A percentile compares a stretch with the other conserved stretches of the same genome.
Evolutionary conservation across 352 stramenopile genomes (phyloP).

Genomic region (Globisporangium orthogonon): DNA sequence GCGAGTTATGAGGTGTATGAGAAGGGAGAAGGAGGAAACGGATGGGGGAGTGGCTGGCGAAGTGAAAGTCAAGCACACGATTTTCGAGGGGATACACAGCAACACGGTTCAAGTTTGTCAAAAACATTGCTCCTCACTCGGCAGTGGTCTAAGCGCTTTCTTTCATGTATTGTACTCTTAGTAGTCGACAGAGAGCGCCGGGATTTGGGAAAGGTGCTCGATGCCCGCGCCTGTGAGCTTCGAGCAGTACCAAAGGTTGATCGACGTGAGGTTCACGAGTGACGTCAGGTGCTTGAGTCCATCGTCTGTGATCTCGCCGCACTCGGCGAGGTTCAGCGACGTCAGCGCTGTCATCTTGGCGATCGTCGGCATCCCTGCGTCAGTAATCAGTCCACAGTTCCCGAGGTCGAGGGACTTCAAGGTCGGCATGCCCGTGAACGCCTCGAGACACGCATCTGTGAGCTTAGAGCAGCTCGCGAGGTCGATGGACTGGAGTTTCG

Average conservation of each 20-base stretch:
- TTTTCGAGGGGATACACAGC: too few species aligned
- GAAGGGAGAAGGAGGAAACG: too few species aligned
- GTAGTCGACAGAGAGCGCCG: conserved; percentile 42
- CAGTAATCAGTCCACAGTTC: conserved; percentile 71
- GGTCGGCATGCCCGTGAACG: conserved; percentile 42
- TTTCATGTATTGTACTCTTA: not conserved
- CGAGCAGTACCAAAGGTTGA: conserved; percentile 81
- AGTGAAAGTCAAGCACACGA: conserved; percentile 66
- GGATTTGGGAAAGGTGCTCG: conserved; percentile 37
- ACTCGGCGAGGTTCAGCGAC: conserved; percentile 67
- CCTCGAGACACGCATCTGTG: conserved; percentile 41
- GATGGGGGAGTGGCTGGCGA: conserved; percentile 90
- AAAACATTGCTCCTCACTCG: too few species aligned
- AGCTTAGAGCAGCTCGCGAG: conserved; percentile 69
- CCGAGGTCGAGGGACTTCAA: conserved; percentile 73
- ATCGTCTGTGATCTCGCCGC: conserved; percentile 57
- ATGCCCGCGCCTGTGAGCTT: conserved; percentile 59
- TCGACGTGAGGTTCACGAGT: conserved; percentile 42
- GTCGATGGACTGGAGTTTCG: conserved; percentile 59
- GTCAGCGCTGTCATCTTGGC: conserved; percentile 45
- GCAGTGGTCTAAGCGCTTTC: too few species aligned
- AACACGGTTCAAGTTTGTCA: not conserved
- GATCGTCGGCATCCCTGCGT: conserved; percentile 46
- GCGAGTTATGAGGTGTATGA: too few species aligned
- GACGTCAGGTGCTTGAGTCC: conserved; percentile 39